Percentiles rank a stretch among this genome's conserved stretches.
Evolutionary conservation across 1,139 yeast genomes (phyloP).

Genomic region (Taphrina populina): DNA sequence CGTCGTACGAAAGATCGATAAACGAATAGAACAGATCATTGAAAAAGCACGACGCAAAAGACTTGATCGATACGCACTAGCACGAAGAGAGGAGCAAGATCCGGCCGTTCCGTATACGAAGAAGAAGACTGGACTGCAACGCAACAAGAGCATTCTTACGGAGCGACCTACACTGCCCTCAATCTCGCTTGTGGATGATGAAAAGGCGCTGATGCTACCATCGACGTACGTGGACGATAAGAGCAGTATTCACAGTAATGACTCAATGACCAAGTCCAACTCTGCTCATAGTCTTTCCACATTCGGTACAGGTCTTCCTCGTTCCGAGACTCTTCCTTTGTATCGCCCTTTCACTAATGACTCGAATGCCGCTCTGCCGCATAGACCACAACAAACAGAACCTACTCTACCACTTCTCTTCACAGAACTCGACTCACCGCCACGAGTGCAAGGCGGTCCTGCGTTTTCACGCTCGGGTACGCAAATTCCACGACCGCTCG

Average conservation of each 20-base stretch:
- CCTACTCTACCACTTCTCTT: constrained; percentile 8
- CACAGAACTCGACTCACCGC: constrained; percentile 14
- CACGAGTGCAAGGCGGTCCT: not conserved
- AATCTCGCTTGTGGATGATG: constrained; percentile 12
- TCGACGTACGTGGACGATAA: constrained; percentile 8
- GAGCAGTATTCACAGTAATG: constrained; percentile 9
- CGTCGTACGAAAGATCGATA: constrained; percentile 59
- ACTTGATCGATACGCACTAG: constrained; percentile 27
- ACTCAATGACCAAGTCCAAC: constrained; percentile 10
- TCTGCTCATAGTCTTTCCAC: constrained; percentile 10
- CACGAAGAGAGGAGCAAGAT: constrained; percentile 9
- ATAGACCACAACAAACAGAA: not conserved
- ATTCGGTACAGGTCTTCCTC: constrained; percentile 13
- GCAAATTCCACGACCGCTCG: not conserved
- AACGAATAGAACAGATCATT: constrained; percentile 56
- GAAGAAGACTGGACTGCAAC: constrained; percentile 14
- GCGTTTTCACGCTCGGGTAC: not conserved
- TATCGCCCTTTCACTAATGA: constrained; percentile 17
- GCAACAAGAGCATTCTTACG: constrained; percentile 16
- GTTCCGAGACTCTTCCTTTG: constrained; percentile 16
- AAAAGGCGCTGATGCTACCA: not conserved
- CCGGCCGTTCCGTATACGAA: not conserved
- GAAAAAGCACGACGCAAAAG: constrained; percentile 50
- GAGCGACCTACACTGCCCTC: constrained; percentile 28
- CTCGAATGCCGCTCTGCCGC: no score